Percentiles rank a stretch among this genome's conserved stretches.
Evolutionary conservation across 2,329 filamentous ascomycete genomes (phyloP).

Genomic region (Hypoxylon sp.): DNA sequence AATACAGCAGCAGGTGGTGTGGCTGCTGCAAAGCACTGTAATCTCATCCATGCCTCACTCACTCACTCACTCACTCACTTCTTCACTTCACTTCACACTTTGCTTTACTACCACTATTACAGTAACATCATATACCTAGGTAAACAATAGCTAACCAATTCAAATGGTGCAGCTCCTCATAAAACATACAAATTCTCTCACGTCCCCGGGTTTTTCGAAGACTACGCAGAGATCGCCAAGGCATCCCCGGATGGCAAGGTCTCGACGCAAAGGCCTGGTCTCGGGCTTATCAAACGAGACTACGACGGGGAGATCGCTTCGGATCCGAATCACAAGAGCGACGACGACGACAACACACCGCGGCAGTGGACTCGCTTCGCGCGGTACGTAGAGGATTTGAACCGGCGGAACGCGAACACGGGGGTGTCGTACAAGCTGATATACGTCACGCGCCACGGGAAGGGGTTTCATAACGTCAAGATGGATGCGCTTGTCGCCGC

Average conservation of each 20-base stretch:
- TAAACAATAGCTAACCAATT: neutral
- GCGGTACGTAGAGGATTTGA: slow-evolving; percentile 16
- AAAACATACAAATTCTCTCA: slow-evolving; percentile 1
- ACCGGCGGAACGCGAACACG: neutral
- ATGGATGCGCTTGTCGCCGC: slow-evolving; percentile 23
- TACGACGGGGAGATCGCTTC: neutral
- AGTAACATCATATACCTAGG: too few relatives aligned
- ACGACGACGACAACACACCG: neutral
- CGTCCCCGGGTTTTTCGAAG: slow-evolving; percentile 3
- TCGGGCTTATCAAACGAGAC: slow-evolving; percentile 4
- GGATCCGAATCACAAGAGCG: too few relatives aligned
- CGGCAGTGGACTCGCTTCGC: slow-evolving; percentile 22
- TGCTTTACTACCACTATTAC: neutral
- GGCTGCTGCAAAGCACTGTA: too few relatives aligned
- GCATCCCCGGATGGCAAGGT: slow-evolving; percentile 3
- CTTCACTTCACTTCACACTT: neutral
- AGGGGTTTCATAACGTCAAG: slow-evolving; percentile 26
- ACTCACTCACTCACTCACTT: neutral
- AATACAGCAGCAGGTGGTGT: too few relatives aligned
- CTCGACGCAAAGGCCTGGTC: slow-evolving; percentile 5
- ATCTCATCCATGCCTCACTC: slow-evolving; percentile 5
- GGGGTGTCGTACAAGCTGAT: slow-evolving; percentile 29
- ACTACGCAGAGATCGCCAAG: slow-evolving; percentile 3
- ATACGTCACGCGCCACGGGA: slow-evolving; percentile 29
- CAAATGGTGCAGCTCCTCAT: neutral